A percentile compares a stretch with the other conserved stretches of the same genome.
These are phyloP conservation scores for Picea abies DNA, from an alignment of 83 land plant species.

Conservation along the genomic window DNA sequence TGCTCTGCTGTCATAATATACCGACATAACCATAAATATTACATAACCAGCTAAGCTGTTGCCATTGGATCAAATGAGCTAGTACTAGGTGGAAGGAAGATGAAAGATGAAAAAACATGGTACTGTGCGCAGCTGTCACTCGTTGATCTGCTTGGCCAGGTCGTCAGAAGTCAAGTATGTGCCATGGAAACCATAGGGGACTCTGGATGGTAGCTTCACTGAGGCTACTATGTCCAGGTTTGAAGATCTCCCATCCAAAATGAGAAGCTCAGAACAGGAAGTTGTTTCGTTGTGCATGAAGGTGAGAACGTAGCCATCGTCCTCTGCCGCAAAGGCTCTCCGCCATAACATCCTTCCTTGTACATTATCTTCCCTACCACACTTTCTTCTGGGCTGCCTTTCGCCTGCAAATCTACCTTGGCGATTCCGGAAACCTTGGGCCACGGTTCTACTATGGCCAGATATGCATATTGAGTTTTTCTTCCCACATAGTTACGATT, in stretches of 20 bases:
- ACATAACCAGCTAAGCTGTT: too few relatives aligned
- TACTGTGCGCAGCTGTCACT: too few relatives aligned
- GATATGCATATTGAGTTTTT: conserved; percentile 52
- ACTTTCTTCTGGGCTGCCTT: conserved; percentile 11
- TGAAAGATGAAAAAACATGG: too few relatives aligned
- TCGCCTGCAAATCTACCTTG: conserved; percentile 57
- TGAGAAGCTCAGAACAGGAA: conserved; percentile 49
- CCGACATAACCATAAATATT: too few relatives aligned
- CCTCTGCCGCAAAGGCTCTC: conserved; percentile 70
- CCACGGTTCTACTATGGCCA: conserved; percentile 84
- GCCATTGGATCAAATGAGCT: too few relatives aligned
- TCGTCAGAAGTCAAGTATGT: conserved; percentile 51
- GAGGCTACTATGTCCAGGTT: conserved; percentile 7
- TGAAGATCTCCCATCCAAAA: conserved; percentile 51
- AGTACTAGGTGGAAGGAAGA: too few relatives aligned
- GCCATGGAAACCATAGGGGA: conserved; percentile 82
- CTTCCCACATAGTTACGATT: conserved; percentile 52
- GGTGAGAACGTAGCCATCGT: conserved; percentile 63
- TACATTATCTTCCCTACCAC: conserved; percentile 41
- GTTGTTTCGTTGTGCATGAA: conserved; percentile 63
- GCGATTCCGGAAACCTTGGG: conserved; percentile 79
- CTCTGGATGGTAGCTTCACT: conserved; percentile 59
- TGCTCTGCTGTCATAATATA: too few relatives aligned
- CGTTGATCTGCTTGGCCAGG: conserved; percentile 19
- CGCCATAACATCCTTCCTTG: conserved; percentile 52